Evolutionary conservation across 1,139 yeast genomes (phyloP), one percentile per base, ranked within the genome.

Genomic region (Hansenula anomala): DNA sequence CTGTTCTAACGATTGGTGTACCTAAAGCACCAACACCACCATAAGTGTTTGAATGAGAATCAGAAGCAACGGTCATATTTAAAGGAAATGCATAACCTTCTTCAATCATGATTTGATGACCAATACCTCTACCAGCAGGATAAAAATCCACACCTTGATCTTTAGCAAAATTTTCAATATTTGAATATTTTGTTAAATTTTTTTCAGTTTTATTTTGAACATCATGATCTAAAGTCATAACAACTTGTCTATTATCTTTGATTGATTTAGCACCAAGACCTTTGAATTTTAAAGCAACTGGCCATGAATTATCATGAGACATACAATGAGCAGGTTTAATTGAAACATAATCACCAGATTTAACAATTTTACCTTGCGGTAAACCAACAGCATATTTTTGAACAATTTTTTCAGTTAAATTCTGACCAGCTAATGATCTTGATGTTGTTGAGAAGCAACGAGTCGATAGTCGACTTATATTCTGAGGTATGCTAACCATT

Each of bases 221-320:
- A 58, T 94, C 99, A 62, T 92, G 99, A 65, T 92, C 99, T 58
- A 92, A 73, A 3, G 98, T 92, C 72, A 89, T 85, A 36, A 92
- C 97, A 28, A 92, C 87, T 66, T 92, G 99, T 43, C 87, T 72
- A 56, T 85, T 83, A 56, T 92, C 85, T 53, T 83, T 78, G 45
- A 92, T 86, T 45, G 77, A 70, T 18, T 78, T 77, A 33, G 97
- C 97, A 1, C 98, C 98, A 29, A 92, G 72, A 7, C 96, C 96
- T 82, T 80, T 88, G 64, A 94, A 92, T 66, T 92, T 92, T 55
- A 92, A 73, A 1, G 98, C 98, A 22, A 92, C 97, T 0, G 99
- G 99, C 98, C 99, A 92, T 37, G 97, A 83, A 64, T 92, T 92
- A 62, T 92, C 99, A 61, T 92, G 99, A 13, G 97, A 87, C 98